Base-by-base conservation (phyloP, 2,329 filamentous ascomycete species). In the Onygenales sp. region DNA sequence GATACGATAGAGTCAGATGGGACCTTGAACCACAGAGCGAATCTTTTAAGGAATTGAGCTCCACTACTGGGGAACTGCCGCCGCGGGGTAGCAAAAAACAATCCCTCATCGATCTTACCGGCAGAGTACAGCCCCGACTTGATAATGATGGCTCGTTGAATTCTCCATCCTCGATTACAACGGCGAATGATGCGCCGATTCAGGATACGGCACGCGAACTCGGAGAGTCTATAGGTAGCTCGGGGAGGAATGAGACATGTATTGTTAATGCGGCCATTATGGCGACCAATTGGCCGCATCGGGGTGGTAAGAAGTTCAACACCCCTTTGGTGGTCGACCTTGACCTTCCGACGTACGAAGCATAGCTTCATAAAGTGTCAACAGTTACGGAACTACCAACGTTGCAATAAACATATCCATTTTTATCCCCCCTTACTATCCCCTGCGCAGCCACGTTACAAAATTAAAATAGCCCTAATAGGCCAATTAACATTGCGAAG, bases 241-340 rank as follows among this genome's bases (percentile, higher is more conserved):
- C 27, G 11, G 47, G 40, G 57, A 75, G 81, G 60, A 73, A 65
- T 55, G 86, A 92, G 71, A 93, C 87, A 1, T 91, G 84, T 64
- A 73, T 94, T 51, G 79, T 93, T 60, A 94, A 95, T 70, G 87
- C 87, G 32, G 83, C 88, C 17, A 83, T 91, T 57, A 79, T 86
- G 76, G 82, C 82, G 43, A 83, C 77, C 21, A 83, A 79, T 56
- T 84, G 81, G 69, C 84, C 84, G 49, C 82, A 86, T 57, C 62
- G 54, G 34, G 74, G 70, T 1, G 81, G 81, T 13, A 87, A 84
- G 66, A 76, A 70, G 56, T 83, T 87, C 69, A 83, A 91, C 68
- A 87, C 90, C 65, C 85, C 88, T 17, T 85, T 94, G 59, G 84
- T 94, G n/a, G 83, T 95, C 10, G 88, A 95, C 65, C 63, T 94